Evolutionary conservation across 805 yeast genomes (phyloP).

Genomic region (Hanseniaspora valbyensis): DNA sequence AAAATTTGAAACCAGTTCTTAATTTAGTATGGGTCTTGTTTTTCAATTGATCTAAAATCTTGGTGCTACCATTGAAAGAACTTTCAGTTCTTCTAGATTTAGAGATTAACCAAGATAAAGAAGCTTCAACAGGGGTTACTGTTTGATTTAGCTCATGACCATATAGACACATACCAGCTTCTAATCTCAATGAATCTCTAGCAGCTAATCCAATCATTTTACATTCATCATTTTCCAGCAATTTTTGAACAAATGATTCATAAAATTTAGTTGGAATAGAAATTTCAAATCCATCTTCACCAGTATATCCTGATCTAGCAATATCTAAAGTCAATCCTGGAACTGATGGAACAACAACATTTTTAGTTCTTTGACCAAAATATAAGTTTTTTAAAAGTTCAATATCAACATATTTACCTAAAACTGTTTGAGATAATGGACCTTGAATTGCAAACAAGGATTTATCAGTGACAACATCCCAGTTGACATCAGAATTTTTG

Average conservation of each 20-base stretch:
- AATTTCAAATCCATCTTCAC: conserved; percentile 95
- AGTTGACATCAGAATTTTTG: conserved; percentile 26
- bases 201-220: conserved; percentile 96
- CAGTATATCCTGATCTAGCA: conserved; percentile 96
- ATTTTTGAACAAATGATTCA: conserved; percentile 46
- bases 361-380: conserved; percentile 54
- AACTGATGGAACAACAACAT: conserved; percentile 31
- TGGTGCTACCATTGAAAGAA: conserved; percentile 65
- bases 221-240: conserved; percentile 47
- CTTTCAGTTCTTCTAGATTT: conserved; percentile 54
- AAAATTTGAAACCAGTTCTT: conserved; percentile 60
- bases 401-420: conserved; percentile 51
- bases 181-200: conserved; percentile 85
- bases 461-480: conserved; percentile 46
- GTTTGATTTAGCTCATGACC: conserved; percentile 80
- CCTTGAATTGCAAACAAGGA: conserved; percentile 88
- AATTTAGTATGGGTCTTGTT: conserved; percentile 47
- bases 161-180: conserved; percentile 97
- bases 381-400: conserved; percentile 41
- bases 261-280: conserved; percentile 58
- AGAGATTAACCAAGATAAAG: conserved; percentile 81
- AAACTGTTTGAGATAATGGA: conserved; percentile 60
- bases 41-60: conserved; percentile 57
- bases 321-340: conserved; percentile 36
- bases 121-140: conserved; percentile 79